A percentile compares a stretch with the other conserved stretches of the same genome.
These are phyloP conservation scores for Chamaecrista fasciculata DNA, from an alignment of 306 rosid species.

Conservation along the genomic window DNA sequence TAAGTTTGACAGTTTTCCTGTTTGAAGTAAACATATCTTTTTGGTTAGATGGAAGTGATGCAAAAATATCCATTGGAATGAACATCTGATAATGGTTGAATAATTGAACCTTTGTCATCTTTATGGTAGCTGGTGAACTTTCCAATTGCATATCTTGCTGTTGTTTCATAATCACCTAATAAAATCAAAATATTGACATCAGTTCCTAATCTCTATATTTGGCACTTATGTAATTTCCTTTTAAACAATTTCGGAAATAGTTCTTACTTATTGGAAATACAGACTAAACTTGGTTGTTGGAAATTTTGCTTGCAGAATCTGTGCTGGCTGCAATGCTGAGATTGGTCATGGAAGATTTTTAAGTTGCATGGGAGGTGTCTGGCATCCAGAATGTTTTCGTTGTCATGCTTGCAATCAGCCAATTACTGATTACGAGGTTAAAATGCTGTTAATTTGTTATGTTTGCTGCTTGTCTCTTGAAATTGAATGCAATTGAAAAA, in stretches of 20 bases:
- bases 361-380: constrained; percentile 73
- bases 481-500: constrained; percentile 3
- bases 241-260: constrained; percentile 14
- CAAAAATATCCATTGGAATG: not conserved
- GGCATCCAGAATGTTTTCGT: constrained; percentile 95
- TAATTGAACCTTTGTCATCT: not conserved
- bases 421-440: constrained; percentile 86
- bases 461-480: not conserved
- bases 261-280: not conserved
- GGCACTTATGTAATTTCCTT: constrained; percentile 1
- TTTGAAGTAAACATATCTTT: not conserved
- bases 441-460: constrained; percentile 13
- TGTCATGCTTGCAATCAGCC: constrained; percentile 80
- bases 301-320: constrained; percentile 51
- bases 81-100: constrained; percentile 11
- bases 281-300: constrained; percentile 26
- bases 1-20: not conserved
- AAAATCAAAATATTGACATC: constrained; percentile 11
- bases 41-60: constrained; percentile 23
- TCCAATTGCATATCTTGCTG: constrained; percentile 3
- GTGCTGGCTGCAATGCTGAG: constrained; percentile 87
- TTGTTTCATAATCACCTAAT: constrained; percentile 3
- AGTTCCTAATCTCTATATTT: not conserved
- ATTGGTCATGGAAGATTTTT: constrained; percentile 74
- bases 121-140: constrained; percentile 9